phyloP scores from a whole-genome alignment of 345 rosid genomes.

The Orychophragmus violaceus region DNA sequence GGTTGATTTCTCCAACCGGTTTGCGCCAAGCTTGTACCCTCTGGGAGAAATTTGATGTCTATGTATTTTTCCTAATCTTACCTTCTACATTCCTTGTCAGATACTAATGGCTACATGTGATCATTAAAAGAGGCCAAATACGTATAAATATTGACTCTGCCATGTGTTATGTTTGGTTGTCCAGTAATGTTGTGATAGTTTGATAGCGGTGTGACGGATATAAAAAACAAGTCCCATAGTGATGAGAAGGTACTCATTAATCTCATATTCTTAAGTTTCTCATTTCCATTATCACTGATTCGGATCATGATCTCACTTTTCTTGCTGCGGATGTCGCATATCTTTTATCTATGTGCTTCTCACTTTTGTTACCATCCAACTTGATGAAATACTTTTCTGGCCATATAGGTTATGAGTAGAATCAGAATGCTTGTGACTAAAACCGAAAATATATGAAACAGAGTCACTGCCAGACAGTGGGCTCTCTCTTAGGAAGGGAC shows the following conservation, averaged over 20 bases:
- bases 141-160: slow-evolving; percentile 13
- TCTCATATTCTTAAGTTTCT: background rate
- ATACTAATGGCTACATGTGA: too few relatives aligned
- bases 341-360: too few relatives aligned
- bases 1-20: slow-evolving; percentile 92
- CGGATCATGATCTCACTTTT: too few relatives aligned
- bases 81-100: too few relatives aligned
- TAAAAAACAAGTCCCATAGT: slow-evolving; percentile 86
- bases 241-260: slow-evolving; percentile 71
- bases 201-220: slow-evolving; percentile 94
- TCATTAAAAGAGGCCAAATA: background rate
- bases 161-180: slow-evolving; percentile 42
- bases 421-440: slow-evolving; percentile 58
- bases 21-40: slow-evolving; percentile 85
- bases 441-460: slow-evolving; percentile 56
- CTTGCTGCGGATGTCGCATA: too few relatives aligned
- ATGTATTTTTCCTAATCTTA: slow-evolving; percentile 7
- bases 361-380: background rate
- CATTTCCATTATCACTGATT: background rate
- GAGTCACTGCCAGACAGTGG: slow-evolving; percentile 81
- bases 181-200: slow-evolving; percentile 97
- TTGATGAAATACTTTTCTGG: slow-evolving; percentile 2
- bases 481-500: background rate
- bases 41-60: slow-evolving; percentile 97
- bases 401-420: slow-evolving; percentile 62